phyloP scores from a whole-genome alignment of 345 rosid species.

The Eucalyptus sp. region DNA sequence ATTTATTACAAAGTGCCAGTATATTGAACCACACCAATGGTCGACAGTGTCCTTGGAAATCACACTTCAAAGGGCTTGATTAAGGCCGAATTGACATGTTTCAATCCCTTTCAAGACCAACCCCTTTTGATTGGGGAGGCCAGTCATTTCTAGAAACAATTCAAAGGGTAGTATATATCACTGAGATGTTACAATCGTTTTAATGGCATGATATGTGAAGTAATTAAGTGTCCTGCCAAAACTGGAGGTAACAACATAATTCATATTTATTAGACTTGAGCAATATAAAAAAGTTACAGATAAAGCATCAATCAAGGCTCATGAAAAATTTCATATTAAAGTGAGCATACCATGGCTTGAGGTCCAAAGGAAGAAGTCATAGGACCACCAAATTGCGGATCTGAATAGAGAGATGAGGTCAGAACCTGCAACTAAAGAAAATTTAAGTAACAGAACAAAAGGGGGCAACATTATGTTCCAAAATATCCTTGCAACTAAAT shows the following conservation, averaged over 20 bases:
- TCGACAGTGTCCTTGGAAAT: not conserved
- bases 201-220: not conserved
- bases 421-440: slow-evolving; percentile 30
- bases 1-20: not conserved
- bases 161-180: not conserved
- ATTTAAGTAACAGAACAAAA: not conserved
- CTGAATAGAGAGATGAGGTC: slow-evolving; percentile 37
- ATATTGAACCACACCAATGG: not conserved
- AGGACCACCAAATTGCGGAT: slow-evolving; percentile 33
- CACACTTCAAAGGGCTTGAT: not conserved
- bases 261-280: not conserved
- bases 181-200: not conserved
- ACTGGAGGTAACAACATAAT: not conserved
- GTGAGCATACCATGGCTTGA: slow-evolving; percentile 35
- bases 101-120: not conserved
- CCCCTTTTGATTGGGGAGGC: not conserved
- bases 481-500: not conserved
- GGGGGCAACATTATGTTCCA: not conserved
- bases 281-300: not conserved
- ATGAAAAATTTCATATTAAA: not conserved
- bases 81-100: not conserved
- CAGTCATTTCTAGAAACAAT: not conserved
- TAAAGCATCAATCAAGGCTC: not conserved
- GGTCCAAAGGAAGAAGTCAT: slow-evolving; percentile 22
- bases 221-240: not conserved